Evolutionary conservation across 129 eudicot species (phyloP).

Genomic region (Arctium minus): DNA sequence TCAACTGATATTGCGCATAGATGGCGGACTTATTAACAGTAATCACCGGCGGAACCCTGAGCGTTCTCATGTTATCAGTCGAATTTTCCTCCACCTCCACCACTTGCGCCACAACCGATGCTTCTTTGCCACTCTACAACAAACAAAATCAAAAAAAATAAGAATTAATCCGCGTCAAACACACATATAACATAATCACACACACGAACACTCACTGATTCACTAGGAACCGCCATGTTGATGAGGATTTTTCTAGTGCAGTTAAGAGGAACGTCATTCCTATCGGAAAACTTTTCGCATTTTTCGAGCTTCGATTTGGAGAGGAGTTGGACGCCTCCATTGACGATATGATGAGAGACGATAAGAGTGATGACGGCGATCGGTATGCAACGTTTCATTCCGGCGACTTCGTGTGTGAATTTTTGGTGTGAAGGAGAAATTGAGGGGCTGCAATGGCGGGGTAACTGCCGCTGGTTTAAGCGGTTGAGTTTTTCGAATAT

Average conservation of each 20-base stretch:
- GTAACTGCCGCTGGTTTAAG: constrained; percentile 3
- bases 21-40: constrained; percentile 74
- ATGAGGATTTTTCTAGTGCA: constrained; percentile 60
- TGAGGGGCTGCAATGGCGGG: neutral
- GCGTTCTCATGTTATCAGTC: constrained; percentile 54
- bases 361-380: neutral
- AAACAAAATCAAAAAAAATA: neutral
- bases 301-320: constrained; percentile 68
- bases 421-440: neutral
- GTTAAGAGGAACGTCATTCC: constrained; percentile 27
- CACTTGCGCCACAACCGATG: constrained; percentile 79
- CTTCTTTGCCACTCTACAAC: constrained; percentile 75
- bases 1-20: constrained; percentile 67
- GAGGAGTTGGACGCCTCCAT: constrained; percentile 40
- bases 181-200: neutral
- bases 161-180: neutral
- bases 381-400: constrained; percentile 18
- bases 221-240: constrained; percentile 66
- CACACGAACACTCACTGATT: constrained; percentile 30
- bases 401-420: neutral
- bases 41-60: constrained; percentile 73
- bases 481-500: constrained; percentile 4
- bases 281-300: constrained; percentile 54
- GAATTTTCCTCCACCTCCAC: constrained; percentile 81
- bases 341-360: neutral